A percentile compares a stretch with the other conserved stretches of the same genome.
These are phyloP conservation scores for Capsicum baccatum DNA, from an alignment of 257 asterid species.

Conservation along the genomic window DNA sequence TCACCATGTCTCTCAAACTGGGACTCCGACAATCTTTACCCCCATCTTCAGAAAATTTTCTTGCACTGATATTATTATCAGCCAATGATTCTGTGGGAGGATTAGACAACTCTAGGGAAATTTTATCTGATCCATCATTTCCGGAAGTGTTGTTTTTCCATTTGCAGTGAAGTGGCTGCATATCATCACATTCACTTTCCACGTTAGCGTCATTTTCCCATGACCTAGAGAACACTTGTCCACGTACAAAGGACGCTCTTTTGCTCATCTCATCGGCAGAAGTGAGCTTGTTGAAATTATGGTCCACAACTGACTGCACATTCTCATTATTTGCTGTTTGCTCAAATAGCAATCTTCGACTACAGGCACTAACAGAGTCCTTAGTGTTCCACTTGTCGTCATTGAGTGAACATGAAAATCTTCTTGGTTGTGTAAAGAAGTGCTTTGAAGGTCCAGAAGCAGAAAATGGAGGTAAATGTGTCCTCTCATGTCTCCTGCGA, in stretches of 20 bases:
- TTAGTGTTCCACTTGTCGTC: constrained; percentile 15
- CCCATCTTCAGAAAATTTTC: constrained; percentile 24
- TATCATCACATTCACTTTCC: not conserved
- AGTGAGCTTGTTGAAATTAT: constrained; percentile 10
- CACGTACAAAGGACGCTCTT: not conserved
- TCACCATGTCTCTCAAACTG: not conserved
- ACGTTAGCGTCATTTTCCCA: constrained; percentile 12
- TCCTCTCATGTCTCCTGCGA: constrained; percentile 13
- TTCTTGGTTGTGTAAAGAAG: constrained; percentile 65
- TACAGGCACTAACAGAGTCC: constrained; percentile 25
- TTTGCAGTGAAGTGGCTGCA: not conserved
- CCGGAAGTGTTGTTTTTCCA: constrained; percentile 10
- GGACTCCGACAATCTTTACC: constrained; percentile 25
- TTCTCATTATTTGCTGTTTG: constrained; percentile 22
- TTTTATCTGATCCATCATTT: constrained; percentile 21
- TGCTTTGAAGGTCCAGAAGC: constrained; percentile 40
- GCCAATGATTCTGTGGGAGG: constrained; percentile 30
- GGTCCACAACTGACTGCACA: not conserved
- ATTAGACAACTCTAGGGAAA: constrained; percentile 26
- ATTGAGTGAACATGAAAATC: constrained; percentile 31
- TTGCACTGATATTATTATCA: not conserved
- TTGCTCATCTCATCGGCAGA: not conserved
- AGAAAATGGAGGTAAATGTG: constrained; percentile 32
- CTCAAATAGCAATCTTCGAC: constrained; percentile 37
- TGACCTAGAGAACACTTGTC: constrained; percentile 3